Conservation (phyloP, 2,329 filamentous ascomycete genomes). For the Alternaria angustiovoidea region DNA sequence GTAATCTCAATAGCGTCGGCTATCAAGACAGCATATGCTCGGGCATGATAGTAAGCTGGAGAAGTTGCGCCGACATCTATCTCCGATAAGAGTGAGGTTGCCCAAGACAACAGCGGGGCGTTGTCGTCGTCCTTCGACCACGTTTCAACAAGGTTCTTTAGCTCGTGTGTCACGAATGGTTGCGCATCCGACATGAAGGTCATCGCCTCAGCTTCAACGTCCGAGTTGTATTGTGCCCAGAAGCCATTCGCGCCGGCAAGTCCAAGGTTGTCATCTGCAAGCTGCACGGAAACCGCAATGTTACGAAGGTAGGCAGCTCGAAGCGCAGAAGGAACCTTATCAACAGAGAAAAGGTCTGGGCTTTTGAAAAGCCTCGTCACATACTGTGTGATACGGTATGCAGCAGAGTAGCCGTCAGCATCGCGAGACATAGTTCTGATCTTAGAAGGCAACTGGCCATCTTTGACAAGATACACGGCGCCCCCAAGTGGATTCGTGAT, state of each 20-base stretch:
- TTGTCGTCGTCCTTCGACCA: constrained; percentile 25
- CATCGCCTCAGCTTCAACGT: constrained; percentile 62
- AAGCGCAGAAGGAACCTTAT: constrained; percentile 36
- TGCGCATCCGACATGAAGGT: constrained; percentile 63
- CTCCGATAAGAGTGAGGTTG: constrained; percentile 32
- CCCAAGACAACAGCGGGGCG: constrained; percentile 38
- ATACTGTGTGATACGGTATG: constrained; percentile 79
- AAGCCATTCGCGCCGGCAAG: constrained; percentile 64
- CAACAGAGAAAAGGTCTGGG: constrained; percentile 48
- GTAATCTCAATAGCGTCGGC: constrained; percentile 53
- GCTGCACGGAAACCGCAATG: constrained; percentile 62
- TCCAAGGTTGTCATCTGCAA: constrained; percentile 68
- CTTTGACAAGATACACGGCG: constrained; percentile 68
- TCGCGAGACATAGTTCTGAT: constrained; percentile 63
- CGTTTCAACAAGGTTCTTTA: constrained; percentile 30
- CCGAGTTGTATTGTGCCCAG: constrained; percentile 57
- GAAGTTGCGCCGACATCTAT: constrained; percentile 32
- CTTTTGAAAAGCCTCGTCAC: constrained; percentile 65
- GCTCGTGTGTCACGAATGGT: constrained; percentile 56
- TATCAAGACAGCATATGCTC: constrained; percentile 50
- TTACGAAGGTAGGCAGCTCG: constrained; percentile 54
- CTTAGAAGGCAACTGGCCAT: constrained; percentile 26
- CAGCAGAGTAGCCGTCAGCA: constrained; percentile 72
- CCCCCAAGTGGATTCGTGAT: constrained; percentile 78
- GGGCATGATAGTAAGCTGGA: constrained; percentile 53